A percentile compares a stretch with the other conserved stretches of the same genome.
phyloP scores from a whole-genome alignment of 495 filamentous ascomycete species.

The Apodospora peruviana region DNA sequence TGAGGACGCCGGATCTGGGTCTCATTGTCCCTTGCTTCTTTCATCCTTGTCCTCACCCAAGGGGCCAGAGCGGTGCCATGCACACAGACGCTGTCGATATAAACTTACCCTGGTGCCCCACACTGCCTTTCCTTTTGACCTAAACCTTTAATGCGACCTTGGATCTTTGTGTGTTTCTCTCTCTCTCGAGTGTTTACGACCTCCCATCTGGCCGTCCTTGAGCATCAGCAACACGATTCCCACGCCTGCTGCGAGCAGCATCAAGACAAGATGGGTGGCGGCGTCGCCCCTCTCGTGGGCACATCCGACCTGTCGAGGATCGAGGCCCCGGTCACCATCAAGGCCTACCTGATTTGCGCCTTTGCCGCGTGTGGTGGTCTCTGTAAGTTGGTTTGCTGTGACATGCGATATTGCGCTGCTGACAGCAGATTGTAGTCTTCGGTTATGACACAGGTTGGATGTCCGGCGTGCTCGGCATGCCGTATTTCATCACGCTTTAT shows the following conservation, averaged over 20 bases:
- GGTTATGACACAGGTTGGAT: constrained; percentile 65
- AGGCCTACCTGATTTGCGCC: constrained; percentile 61
- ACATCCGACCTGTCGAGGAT: constrained; percentile 44
- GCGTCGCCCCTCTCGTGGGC: constrained; percentile 20
- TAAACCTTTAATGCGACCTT: neutral
- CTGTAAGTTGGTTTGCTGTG: constrained; percentile 19
- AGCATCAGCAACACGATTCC: neutral
- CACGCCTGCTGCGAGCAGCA: neutral
- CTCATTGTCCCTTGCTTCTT: neutral
- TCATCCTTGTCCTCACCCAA: neutral
- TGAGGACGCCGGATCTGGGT: neutral
- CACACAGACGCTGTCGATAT: neutral
- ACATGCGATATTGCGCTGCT: neutral
- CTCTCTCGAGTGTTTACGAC: neutral
- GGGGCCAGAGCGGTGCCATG: neutral
- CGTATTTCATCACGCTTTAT: constrained; percentile 53
- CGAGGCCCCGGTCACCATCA: constrained; percentile 60
- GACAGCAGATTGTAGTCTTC: constrained; percentile 36
- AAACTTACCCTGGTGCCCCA: neutral
- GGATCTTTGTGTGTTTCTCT: neutral
- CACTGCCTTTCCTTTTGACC: neutral
- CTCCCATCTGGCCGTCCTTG: neutral
- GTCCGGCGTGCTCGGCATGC: constrained; percentile 52
- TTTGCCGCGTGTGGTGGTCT: constrained; percentile 64
- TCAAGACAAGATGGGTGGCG: constrained; percentile 14